Evolutionary conservation across 768 basidiomycete genomes (phyloP).

Genomic region (Boletus insuetus): DNA sequence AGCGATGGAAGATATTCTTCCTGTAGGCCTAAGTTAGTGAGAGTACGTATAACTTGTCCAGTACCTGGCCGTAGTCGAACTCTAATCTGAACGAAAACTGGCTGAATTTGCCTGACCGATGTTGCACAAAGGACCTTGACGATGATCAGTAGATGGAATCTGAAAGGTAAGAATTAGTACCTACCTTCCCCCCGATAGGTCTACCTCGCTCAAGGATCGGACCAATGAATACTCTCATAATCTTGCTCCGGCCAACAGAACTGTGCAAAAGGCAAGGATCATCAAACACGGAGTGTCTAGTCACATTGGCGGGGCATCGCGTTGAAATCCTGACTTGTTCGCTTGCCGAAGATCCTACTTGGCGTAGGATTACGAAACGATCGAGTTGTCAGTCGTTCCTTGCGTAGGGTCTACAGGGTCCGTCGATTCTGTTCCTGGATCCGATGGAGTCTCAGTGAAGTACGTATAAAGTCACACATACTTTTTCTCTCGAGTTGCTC

Average conservation of each 20-base stretch:
- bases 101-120: slow-evolving; percentile 56
- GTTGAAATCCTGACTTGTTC: background rate
- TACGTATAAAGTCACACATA: background rate
- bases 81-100: slow-evolving; percentile 54
- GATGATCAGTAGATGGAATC: too few species aligned
- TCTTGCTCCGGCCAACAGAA: slow-evolving; percentile 42
- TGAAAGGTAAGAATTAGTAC: slow-evolving; percentile 13
- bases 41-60: slow-evolving; percentile 21
- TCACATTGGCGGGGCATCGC: slow-evolving; percentile 40
- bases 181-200: slow-evolving; percentile 50
- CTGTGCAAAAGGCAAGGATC: slow-evolving; percentile 38
- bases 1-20: slow-evolving; percentile 46
- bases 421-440: too few species aligned
- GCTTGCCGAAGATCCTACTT: slow-evolving; percentile 9
- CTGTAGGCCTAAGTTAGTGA: slow-evolving; percentile 54
- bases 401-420: background rate
- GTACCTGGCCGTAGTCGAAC: slow-evolving; percentile 38
- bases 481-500: too few species aligned
- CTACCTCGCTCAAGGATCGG: slow-evolving; percentile 57
- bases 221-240: slow-evolving; percentile 55
- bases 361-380: background rate
- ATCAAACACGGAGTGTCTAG: slow-evolving; percentile 52
- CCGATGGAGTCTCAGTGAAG: too few species aligned
- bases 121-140: slow-evolving; percentile 27
- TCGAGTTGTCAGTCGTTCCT: background rate